Conservation (phyloP, 768 basidiomycete genomes). For the Lentinula sp. region DNA sequence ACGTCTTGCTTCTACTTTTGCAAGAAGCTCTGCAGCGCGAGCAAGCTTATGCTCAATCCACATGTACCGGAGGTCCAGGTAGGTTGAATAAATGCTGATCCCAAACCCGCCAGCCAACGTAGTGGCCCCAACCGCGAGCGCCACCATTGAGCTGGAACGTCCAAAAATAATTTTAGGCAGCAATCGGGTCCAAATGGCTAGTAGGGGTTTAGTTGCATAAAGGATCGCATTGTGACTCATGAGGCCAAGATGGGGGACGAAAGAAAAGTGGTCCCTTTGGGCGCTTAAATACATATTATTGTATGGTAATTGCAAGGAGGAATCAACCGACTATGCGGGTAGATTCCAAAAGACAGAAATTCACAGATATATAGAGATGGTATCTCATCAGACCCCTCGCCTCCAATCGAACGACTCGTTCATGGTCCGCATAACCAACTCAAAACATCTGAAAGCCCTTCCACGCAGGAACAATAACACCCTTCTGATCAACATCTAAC, state of each 20-base stretch:
- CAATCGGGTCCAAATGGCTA: neutral
- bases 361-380: neutral
- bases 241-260: neutral
- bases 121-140: neutral
- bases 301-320: too few relatives aligned
- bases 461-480: constrained; percentile 52
- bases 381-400: too few relatives aligned
- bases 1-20: neutral
- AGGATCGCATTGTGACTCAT: neutral
- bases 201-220: neutral
- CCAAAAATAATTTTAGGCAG: neutral
- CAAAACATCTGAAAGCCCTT: constrained; percentile 36
- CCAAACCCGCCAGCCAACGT: neutral
- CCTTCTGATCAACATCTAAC: constrained; percentile 64
- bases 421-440: neutral
- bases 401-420: too few relatives aligned
- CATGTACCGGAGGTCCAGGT: neutral
- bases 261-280: neutral
- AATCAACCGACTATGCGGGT: too few relatives aligned
- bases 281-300: too few relatives aligned
- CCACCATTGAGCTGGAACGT: neutral
- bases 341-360: neutral
- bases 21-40: neutral
- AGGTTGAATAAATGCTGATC: neutral
- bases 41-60: neutral